Conservation (phyloP, 331 rosid species). For the Acacia concinna region DNA sequence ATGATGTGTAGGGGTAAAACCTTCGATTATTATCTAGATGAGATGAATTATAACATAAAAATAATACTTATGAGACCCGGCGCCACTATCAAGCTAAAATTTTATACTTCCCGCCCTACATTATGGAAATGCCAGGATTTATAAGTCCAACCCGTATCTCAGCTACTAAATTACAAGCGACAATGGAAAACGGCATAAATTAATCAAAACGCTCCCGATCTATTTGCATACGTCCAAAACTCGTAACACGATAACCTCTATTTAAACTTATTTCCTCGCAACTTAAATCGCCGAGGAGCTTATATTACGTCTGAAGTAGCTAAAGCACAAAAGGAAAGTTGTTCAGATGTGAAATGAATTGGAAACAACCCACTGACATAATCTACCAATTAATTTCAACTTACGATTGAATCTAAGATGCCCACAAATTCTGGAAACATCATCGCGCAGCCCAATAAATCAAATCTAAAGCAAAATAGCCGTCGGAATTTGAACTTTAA, state of each 20-base stretch:
- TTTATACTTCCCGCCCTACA: conserved; percentile 17
- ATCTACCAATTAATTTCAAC: conserved; percentile 34
- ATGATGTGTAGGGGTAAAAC: conserved; percentile 3
- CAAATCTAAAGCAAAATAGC: conserved; percentile 54
- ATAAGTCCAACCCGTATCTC: conserved; percentile 19
- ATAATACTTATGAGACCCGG: conserved; percentile 11
- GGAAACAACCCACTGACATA: conserved; percentile 36
- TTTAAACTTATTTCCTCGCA: conserved; percentile 15
- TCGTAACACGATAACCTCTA: conserved; percentile 11
- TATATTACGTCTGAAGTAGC: conserved; percentile 39
- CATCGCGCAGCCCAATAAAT: conserved; percentile 32
- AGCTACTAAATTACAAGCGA: conserved; percentile 26
- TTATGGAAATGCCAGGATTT: conserved; percentile 10
- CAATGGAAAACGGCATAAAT: conserved; percentile 19
- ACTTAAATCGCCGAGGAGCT: conserved; percentile 40
- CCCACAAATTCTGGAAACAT: conserved; percentile 25
- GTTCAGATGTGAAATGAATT: conserved; percentile 21
- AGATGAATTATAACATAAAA: conserved; percentile 16
- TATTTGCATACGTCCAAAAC: conserved; percentile 24
- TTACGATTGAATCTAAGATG: conserved; percentile 35
- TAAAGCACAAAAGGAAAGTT: conserved; percentile 18
- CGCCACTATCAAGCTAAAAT: conserved; percentile 7
- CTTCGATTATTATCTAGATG: conserved; percentile 2
- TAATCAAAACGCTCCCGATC: conserved; percentile 34
- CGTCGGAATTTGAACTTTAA: conserved; percentile 41